Conservation (phyloP, 352 stramenopile genomes). For the Phytophthora citrophthora region DNA sequence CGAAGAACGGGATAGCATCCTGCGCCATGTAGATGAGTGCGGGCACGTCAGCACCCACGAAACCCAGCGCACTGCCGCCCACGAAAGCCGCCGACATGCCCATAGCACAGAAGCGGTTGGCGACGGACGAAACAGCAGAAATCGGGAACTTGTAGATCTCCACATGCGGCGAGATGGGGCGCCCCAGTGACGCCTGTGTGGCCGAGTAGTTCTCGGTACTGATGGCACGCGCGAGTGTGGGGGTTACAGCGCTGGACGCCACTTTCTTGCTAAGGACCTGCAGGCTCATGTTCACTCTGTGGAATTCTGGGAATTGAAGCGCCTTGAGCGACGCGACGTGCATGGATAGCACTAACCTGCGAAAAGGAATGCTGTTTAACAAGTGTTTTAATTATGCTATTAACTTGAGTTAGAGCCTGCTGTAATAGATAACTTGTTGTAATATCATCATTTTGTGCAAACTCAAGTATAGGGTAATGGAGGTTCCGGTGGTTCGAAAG, state of each 20-base stretch:
- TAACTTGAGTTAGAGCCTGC: not conserved
- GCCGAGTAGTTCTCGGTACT: slow-evolving; percentile 74
- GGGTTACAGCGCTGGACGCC: slow-evolving; percentile 18
- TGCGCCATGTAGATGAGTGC: slow-evolving; percentile 82
- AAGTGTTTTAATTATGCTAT: not conserved
- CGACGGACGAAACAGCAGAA: slow-evolving; percentile 93
- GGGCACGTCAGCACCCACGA: slow-evolving; percentile 80
- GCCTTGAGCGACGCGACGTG: slow-evolving; percentile 1
- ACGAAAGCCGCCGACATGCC: slow-evolving; percentile 85
- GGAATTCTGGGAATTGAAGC: slow-evolving; percentile 27
- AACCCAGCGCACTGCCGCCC: slow-evolving; percentile 69
- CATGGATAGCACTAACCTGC: slow-evolving; percentile 6
- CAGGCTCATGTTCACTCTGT: slow-evolving; percentile 36
- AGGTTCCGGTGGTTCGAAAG: slow-evolving; percentile 22
- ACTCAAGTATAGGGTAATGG: slow-evolving; percentile 13
- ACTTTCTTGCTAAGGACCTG: slow-evolving; percentile 43
- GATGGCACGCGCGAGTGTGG: slow-evolving; percentile 39
- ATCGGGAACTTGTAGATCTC: slow-evolving; percentile 96
- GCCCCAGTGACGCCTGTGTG: slow-evolving; percentile 86
- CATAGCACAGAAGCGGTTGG: slow-evolving; percentile 92
- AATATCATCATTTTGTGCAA: not conserved
- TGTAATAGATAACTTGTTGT: not conserved
- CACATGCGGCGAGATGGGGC: slow-evolving; percentile 96
- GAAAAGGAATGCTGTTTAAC: slow-evolving; percentile 20
- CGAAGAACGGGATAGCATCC: slow-evolving; percentile 73